These are phyloP conservation scores for Saksenaea vasiformis DNA, from an alignment of 371 early-diverging fungal species.

Conservation along the genomic window DNA sequence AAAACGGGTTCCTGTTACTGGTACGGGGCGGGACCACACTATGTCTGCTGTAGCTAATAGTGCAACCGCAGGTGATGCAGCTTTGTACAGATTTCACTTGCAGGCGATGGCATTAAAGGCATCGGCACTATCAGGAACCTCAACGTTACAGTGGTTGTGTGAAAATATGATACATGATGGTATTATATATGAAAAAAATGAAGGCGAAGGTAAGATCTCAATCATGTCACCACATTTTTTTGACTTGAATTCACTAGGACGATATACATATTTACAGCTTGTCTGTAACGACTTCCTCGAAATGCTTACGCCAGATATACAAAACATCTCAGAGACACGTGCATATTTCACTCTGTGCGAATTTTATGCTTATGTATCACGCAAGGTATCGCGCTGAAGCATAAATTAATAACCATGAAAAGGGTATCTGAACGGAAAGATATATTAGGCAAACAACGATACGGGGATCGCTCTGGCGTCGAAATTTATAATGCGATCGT, in stretches of 20 bases:
- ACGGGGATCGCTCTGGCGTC: slow-evolving; percentile 31
- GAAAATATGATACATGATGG: slow-evolving; percentile 37
- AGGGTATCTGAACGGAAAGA: not conserved
- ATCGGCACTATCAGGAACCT: slow-evolving; percentile 3
- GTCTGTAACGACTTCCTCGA: slow-evolving; percentile 25
- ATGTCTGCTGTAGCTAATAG: not conserved
- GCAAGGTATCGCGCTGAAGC: slow-evolving; percentile 23
- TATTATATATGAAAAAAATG: slow-evolving; percentile 34
- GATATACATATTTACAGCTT: slow-evolving; percentile 26
- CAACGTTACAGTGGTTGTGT: slow-evolving; percentile 17
- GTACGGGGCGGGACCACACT: slow-evolving; percentile 14
- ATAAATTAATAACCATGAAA: not conserved
- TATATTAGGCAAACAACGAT: slow-evolving; percentile 25
- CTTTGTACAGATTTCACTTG: slow-evolving; percentile 18
- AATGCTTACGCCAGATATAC: slow-evolving; percentile 7
- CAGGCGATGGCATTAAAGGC: slow-evolving; percentile 24
- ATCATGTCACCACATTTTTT: not conserved
- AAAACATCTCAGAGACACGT: slow-evolving; percentile 28
- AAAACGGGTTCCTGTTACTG: slow-evolving; percentile 17
- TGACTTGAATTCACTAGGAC: slow-evolving; percentile 9
- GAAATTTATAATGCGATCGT: slow-evolving; percentile 27
- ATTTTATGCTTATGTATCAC: slow-evolving; percentile 38
- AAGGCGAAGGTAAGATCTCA: slow-evolving; percentile 18
- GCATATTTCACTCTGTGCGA: slow-evolving; percentile 42
- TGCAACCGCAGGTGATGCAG: not conserved